Percentiles rank a stretch among this genome's conserved stretches.
Evolutionary conservation across 2,329 filamentous ascomycete genomes (phyloP).

Genomic region (Pseudogymnoascus verrucosus): DNA sequence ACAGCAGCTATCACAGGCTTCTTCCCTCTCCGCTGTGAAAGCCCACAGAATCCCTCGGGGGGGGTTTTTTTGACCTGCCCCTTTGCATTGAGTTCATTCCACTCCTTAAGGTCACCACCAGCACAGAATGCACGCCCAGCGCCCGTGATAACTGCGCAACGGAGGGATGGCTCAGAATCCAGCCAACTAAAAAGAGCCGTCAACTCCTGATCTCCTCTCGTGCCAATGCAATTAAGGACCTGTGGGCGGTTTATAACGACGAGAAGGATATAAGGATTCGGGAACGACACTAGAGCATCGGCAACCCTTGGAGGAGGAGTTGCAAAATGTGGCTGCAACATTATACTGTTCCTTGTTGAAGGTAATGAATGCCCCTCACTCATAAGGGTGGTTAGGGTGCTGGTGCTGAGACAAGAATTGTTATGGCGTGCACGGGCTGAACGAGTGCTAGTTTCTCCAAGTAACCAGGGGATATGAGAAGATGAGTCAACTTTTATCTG

Average conservation of each 20-base stretch:
- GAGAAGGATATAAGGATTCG: conserved; percentile 46
- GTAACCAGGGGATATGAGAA: neutral
- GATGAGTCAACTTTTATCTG: neutral
- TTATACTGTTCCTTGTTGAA: neutral
- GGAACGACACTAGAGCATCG: conserved; percentile 36
- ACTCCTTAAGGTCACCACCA: conserved; percentile 61
- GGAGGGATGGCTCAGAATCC: conserved; percentile 52
- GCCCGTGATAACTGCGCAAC: conserved; percentile 57
- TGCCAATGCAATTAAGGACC: conserved; percentile 48
- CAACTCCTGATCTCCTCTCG: conserved; percentile 31
- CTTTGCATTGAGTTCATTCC: conserved; percentile 38
- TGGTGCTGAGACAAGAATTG: neutral
- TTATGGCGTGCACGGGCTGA: neutral
- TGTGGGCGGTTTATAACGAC: conserved; percentile 52
- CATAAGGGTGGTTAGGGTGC: neutral
- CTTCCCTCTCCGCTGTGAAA: conserved; percentile 58
- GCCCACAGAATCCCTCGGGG: conserved; percentile 52
- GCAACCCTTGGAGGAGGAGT: conserved; percentile 16
- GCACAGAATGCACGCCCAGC: conserved; percentile 58
- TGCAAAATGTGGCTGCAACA: conserved; percentile 13
- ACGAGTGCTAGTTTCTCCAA: neutral
- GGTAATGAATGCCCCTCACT: neutral
- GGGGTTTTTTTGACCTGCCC: conserved; percentile 20
- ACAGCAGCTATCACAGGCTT: conserved; percentile 73
- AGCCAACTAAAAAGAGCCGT: conserved; percentile 48